phyloP scores from a whole-genome alignment of 352 stramenopile genomes.

The Phytophthora rubi region DNA sequence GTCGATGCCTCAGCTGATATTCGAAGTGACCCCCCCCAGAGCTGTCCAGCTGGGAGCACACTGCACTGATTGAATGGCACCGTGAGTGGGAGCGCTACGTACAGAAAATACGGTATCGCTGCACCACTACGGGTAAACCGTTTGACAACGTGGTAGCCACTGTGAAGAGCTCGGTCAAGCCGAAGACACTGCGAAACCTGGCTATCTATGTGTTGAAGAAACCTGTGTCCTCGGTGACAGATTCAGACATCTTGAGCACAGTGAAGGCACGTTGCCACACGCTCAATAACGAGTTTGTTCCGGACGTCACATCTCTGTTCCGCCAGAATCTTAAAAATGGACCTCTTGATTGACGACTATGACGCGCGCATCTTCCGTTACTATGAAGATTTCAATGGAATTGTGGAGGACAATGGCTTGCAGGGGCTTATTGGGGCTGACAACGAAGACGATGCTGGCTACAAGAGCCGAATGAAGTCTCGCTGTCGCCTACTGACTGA shows the following conservation, averaged over 20 bases:
- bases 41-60: background rate
- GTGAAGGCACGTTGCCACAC: background rate
- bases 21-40: background rate
- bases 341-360: too few relatives aligned
- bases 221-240: background rate
- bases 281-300: too few relatives aligned
- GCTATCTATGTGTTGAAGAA: background rate
- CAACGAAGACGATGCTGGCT: conserved; percentile 3
- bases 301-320: too few relatives aligned
- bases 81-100: background rate
- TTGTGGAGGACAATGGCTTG: too few relatives aligned
- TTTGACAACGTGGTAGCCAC: background rate
- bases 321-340: too few relatives aligned
- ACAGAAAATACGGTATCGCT: background rate
- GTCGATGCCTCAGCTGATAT: background rate
- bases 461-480: conserved; percentile 5
- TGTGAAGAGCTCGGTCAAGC: too few relatives aligned
- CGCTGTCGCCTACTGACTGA: conserved; percentile 8
- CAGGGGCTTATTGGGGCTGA: background rate
- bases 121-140: background rate
- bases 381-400: too few relatives aligned
- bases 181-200: background rate
- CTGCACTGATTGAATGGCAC: conserved; percentile 1
- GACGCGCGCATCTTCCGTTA: too few relatives aligned
- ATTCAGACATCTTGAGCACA: background rate